Evolutionary conservation across 768 basidiomycete genomes (phyloP).

Genomic region (Termitomyces sp.): DNA sequence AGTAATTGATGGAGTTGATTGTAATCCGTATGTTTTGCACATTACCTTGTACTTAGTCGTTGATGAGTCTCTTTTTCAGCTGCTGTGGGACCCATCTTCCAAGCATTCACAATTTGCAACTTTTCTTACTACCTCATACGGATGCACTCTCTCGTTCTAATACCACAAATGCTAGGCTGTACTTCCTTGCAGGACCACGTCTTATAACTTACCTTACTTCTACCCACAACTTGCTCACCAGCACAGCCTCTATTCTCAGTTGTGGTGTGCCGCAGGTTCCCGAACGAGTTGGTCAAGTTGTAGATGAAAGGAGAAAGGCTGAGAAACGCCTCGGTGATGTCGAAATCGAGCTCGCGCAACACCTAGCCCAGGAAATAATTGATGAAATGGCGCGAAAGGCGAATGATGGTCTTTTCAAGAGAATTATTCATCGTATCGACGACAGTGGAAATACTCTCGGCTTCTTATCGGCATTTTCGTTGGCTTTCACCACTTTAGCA

Average conservation of each 20-base stretch:
- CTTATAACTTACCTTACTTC: conserved; percentile 57
- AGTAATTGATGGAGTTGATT: conserved; percentile 77
- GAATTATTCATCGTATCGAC: conserved; percentile 54
- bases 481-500: conserved; percentile 32
- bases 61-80: conserved; percentile 26
- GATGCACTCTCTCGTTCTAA: conserved; percentile 58
- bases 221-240: conserved; percentile 50
- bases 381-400: conserved; percentile 26
- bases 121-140: conserved; percentile 68
- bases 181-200: conserved; percentile 80
- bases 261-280: conserved; percentile 64
- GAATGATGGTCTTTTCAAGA: conserved; percentile 30
- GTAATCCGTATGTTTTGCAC: conserved; percentile 55
- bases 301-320: conserved; percentile 60
- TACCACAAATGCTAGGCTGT: conserved; percentile 65
- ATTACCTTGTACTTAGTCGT: conserved; percentile 10
- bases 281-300: conserved; percentile 60
- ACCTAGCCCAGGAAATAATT: conserved; percentile 37
- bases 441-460: conserved; percentile 54
- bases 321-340: conserved; percentile 67
- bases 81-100: conserved; percentile 87
- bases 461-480: conserved; percentile 54
- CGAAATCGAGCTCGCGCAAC: conserved; percentile 56
- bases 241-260: conserved; percentile 56
- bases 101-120: conserved; percentile 64